Conservation (phyloP, 2,329 filamentous ascomycete genomes). For the Phaeosphaeriaceae sp. region DNA sequence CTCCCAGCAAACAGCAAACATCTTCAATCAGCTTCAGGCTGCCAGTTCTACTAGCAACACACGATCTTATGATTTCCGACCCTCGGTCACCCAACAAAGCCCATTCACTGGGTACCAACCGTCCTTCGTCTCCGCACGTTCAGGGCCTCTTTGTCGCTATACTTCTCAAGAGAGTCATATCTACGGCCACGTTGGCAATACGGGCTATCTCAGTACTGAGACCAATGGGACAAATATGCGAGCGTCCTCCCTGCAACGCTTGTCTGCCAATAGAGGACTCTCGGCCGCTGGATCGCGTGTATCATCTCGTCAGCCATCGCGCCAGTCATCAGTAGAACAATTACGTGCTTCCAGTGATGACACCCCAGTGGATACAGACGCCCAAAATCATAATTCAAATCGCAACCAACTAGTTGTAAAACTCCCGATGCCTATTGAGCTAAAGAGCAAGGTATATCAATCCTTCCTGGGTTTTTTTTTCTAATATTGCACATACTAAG, state of each 20-base stretch:
- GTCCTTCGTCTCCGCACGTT: too few relatives aligned
- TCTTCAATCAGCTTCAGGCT: too few relatives aligned
- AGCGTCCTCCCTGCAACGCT: background rate
- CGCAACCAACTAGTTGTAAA: background rate
- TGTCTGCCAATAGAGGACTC: background rate
- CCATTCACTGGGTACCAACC: too few relatives aligned
- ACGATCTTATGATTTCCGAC: too few relatives aligned
- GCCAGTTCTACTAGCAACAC: too few relatives aligned
- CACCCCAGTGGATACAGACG: background rate
- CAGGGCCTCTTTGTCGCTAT: too few relatives aligned
- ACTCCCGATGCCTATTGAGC: background rate
- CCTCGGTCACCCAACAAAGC: too few relatives aligned
- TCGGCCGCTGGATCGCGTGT: constrained; percentile 7
- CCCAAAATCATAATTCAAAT: background rate
- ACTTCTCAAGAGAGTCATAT: too few relatives aligned
- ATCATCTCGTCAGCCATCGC: constrained; percentile 6
- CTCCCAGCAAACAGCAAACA: too few relatives aligned
- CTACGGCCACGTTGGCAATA: too few relatives aligned
- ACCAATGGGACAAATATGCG: too few relatives aligned
- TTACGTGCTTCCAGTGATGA: background rate
- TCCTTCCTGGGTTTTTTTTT: background rate
- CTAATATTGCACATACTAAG: background rate
- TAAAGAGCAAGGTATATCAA: background rate
- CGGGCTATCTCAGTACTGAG: too few relatives aligned
- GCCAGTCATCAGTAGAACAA: background rate